phyloP scores from a whole-genome alignment of 192 early-diverging fungal genomes.

The Podila minutissima region DNA sequence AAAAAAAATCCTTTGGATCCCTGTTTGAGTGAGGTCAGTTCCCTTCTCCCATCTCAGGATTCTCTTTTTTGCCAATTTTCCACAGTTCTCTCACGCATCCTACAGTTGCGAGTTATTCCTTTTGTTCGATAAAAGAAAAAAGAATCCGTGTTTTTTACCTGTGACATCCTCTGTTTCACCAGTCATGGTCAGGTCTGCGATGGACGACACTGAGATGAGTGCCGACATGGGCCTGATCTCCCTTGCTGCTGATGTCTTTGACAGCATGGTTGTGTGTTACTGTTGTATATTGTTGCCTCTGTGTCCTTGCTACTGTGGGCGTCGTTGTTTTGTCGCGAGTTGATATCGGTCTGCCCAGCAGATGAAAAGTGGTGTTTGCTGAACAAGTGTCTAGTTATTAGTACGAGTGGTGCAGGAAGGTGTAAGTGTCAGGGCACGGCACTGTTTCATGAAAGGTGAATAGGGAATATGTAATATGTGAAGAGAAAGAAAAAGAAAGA shows the following conservation, averaged over 20 bases:
- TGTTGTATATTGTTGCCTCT: not conserved
- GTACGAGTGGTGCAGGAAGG: not conserved
- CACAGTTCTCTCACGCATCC: not conserved
- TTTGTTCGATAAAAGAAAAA: not conserved
- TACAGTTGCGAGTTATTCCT: not conserved
- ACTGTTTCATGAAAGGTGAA: not conserved
- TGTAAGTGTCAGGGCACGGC: not conserved
- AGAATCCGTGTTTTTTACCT: constrained; percentile 16
- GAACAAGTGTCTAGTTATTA: not conserved
- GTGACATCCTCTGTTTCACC: constrained; percentile 44
- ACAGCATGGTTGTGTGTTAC: constrained; percentile 15
- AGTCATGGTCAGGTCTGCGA: constrained; percentile 42
- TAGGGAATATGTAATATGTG: not conserved
- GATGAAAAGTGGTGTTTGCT: not conserved
- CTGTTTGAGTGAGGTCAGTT: too few relatives aligned
- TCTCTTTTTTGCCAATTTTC: not conserved
- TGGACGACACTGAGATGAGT: constrained; percentile 47
- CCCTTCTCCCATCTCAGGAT: too few relatives aligned
- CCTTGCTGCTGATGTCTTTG: constrained; percentile 20
- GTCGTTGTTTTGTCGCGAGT: not conserved
- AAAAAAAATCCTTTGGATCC: too few relatives aligned
- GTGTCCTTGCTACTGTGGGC: not conserved
- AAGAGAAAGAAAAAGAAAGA: not conserved
- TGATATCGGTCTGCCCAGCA: not conserved
- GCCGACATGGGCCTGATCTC: constrained; percentile 38